Evolutionary conservation across 2,329 filamentous ascomycete genomes (phyloP).

Genomic region (Cordyceps javanica): DNA sequence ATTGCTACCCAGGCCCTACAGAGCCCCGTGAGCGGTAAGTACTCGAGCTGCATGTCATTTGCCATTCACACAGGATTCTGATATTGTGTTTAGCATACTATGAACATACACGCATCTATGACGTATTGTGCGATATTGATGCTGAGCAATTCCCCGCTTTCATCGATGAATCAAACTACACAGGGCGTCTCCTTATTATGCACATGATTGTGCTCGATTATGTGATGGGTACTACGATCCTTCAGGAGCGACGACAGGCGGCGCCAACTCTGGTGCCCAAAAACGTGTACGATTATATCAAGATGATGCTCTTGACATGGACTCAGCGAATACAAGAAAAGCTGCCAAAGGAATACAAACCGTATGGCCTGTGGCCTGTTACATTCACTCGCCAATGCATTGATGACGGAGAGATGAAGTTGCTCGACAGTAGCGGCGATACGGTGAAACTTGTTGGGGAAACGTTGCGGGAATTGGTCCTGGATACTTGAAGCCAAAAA

Average conservation of each 20-base stretch:
- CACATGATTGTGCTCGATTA: slow-evolving; percentile 13
- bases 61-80: background rate
- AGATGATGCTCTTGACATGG: slow-evolving; percentile 32
- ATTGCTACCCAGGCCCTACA: slow-evolving; percentile 8
- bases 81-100: background rate
- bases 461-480: slow-evolving; percentile 5
- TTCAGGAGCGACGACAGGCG: slow-evolving; percentile 3
- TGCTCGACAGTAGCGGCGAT: slow-evolving; percentile 13
- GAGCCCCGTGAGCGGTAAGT: slow-evolving; percentile 1
- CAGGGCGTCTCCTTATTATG: slow-evolving; percentile 8
- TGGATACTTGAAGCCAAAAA: background rate
- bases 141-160: slow-evolving; percentile 9
- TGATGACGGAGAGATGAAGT: background rate
- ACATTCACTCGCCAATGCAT: slow-evolving; percentile 19
- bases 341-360: slow-evolving; percentile 24
- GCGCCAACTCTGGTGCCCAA: background rate
- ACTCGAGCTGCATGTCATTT: too few species aligned
- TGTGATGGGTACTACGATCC: slow-evolving; percentile 9
- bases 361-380: slow-evolving; percentile 29
- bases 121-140: background rate
- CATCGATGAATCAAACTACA: slow-evolving; percentile 10
- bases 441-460: slow-evolving; percentile 15
- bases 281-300: slow-evolving; percentile 19
- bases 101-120: slow-evolving; percentile 12
- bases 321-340: slow-evolving; percentile 27